Evolutionary conservation across 2,329 filamentous ascomycete genomes (phyloP).

Genomic region (Pseudogymnoascus sp.): DNA sequence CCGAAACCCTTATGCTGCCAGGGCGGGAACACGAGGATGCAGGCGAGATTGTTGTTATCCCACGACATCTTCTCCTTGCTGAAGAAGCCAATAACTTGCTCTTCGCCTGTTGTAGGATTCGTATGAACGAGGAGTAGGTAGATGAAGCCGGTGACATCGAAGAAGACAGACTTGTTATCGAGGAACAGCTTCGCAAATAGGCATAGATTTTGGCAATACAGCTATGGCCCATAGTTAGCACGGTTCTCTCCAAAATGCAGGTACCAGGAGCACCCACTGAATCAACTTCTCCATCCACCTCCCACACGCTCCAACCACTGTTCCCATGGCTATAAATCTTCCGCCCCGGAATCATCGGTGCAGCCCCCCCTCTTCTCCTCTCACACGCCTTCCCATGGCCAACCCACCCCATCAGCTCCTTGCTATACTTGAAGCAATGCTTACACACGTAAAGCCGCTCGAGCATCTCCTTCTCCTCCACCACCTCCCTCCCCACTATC

Average conservation of each 20-base stretch:
- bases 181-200: conserved; percentile 96
- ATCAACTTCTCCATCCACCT: conserved; percentile 82
- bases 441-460: conserved; percentile 77
- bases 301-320: conserved; percentile 77
- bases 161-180: conserved; percentile 97
- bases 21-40: conserved; percentile 90
- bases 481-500: conserved; percentile 42
- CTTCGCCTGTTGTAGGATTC: conserved; percentile 21
- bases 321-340: conserved; percentile 63
- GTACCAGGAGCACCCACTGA: conserved; percentile 43
- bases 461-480: conserved; percentile 35
- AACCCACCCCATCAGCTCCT: conserved; percentile 49
- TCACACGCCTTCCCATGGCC: conserved; percentile 52
- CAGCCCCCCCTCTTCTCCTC: conserved; percentile 28
- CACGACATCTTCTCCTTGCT: conserved; percentile 98
- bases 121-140: conserved; percentile 87
- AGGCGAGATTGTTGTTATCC: conserved; percentile 97
- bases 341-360: conserved; percentile 48
- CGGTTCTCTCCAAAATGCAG: neutral
- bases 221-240: conserved; percentile 32
- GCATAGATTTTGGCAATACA: conserved; percentile 91
- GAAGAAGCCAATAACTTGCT: conserved; percentile 85
- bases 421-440: conserved; percentile 88
- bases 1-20: conserved; percentile 90
- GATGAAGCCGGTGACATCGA: conserved; percentile 87